Conservation (phyloP, 179 eudicot genomes). For the Silene coronaria region DNA sequence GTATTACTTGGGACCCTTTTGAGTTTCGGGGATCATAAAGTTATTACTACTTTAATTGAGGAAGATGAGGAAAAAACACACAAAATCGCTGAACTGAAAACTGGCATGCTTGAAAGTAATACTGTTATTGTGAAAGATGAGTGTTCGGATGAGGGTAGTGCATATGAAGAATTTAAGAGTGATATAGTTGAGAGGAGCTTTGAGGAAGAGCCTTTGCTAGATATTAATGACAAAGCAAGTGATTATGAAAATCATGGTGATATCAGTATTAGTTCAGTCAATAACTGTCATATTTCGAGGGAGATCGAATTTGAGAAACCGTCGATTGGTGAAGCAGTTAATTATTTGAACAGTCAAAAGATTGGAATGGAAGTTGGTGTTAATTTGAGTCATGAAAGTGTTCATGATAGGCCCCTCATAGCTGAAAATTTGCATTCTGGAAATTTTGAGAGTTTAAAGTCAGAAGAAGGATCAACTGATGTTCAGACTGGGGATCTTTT, state of each 20-base stretch:
- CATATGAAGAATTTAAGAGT: slow-evolving; percentile 26
- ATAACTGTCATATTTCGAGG: slow-evolving; percentile 26
- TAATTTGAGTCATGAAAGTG: slow-evolving; percentile 18
- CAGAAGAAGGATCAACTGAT: slow-evolving; percentile 37
- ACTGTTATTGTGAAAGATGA: slow-evolving; percentile 43
- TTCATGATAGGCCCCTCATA: slow-evolving; percentile 26
- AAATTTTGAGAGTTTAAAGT: slow-evolving; percentile 32
- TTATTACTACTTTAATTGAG: slow-evolving; percentile 42
- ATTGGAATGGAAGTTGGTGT: slow-evolving; percentile 17
- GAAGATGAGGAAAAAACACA: slow-evolving; percentile 34
- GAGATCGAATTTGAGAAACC: slow-evolving; percentile 35
- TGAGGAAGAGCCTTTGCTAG: slow-evolving; percentile 31
- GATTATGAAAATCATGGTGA: slow-evolving; percentile 25
- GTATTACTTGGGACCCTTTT: slow-evolving; percentile 75
- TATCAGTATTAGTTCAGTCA: slow-evolving; percentile 20
- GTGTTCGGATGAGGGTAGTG: slow-evolving; percentile 34
- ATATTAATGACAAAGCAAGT: slow-evolving; percentile 21
- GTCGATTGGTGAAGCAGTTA: slow-evolving; percentile 22
- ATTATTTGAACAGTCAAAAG: slow-evolving; percentile 18
- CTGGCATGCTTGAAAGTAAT: slow-evolving; percentile 25
- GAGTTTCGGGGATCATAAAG: slow-evolving; percentile 62
- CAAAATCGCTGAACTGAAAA: slow-evolving; percentile 33
- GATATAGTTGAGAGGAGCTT: slow-evolving; percentile 30
- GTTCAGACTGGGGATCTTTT: slow-evolving; percentile 30
- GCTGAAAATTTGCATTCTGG: slow-evolving; percentile 29